Conservation (phyloP, 2,329 filamentous ascomycete genomes). For the Hypoxylon sp. region DNA sequence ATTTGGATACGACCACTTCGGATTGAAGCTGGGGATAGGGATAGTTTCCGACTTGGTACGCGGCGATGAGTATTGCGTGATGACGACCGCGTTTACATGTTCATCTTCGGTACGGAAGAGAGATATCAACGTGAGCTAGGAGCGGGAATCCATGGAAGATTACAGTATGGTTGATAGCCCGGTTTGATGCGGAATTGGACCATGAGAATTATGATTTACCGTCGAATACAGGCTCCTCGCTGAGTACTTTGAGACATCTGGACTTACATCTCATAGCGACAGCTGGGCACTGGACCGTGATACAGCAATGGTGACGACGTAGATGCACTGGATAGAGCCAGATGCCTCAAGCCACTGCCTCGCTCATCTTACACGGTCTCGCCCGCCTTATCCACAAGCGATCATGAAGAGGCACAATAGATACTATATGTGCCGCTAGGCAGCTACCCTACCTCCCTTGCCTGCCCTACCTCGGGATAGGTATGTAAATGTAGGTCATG, state of each 20-base stretch:
- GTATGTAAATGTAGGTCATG: no score
- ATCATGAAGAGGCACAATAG: no score
- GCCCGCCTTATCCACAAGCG: background rate
- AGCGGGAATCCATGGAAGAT: background rate
- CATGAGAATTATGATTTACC: background rate
- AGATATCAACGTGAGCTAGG: background rate
- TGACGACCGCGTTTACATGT: slow-evolving; percentile 11
- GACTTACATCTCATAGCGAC: background rate
- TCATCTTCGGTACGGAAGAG: background rate
- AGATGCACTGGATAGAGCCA: background rate
- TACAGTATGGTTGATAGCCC: slow-evolving; percentile 9
- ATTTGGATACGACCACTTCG: background rate
- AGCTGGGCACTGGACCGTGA: background rate
- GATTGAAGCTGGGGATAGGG: slow-evolving; percentile 3
- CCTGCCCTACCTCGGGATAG: no score
- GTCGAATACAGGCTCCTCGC: background rate
- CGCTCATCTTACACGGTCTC: no score
- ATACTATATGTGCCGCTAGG: no score
- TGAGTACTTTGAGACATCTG: background rate
- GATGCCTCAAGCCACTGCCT: background rate
- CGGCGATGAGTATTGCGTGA: no score
- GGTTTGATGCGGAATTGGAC: background rate
- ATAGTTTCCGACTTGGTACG: slow-evolving; percentile 3
- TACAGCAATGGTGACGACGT: background rate
- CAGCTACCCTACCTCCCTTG: no score